Percentiles rank a stretch among this genome's conserved stretches.
These are phyloP conservation scores for Lomentospora prolificans DNA, from an alignment of 2,329 filamentous ascomycete genomes.

Conservation along the genomic window DNA sequence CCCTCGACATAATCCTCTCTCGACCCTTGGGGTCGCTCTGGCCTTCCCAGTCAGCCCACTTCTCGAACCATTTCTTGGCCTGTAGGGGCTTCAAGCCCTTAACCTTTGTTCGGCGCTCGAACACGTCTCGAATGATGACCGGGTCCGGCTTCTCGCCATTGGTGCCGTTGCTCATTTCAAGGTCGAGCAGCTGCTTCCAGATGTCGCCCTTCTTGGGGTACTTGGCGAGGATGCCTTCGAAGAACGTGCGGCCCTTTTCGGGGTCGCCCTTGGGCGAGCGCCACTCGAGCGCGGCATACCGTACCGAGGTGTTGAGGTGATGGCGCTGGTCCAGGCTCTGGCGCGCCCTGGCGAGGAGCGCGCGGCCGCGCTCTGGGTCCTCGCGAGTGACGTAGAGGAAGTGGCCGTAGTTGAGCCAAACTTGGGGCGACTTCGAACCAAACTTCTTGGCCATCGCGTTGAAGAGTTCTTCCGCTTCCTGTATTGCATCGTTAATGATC, in stretches of 20 bases:
- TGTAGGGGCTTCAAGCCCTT: constrained; percentile 70
- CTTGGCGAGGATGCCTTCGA: constrained; percentile 73
- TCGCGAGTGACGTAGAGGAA: constrained; percentile 72
- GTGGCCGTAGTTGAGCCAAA: constrained; percentile 92
- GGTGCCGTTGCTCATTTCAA: constrained; percentile 62
- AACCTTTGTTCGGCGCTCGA: constrained; percentile 64
- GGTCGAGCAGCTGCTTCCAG: constrained; percentile 84
- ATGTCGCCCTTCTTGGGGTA: constrained; percentile 86
- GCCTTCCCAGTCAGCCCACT: constrained; percentile 86
- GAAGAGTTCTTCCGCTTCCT: constrained; percentile 87
- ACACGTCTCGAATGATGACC: constrained; percentile 64
- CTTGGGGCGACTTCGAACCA: constrained; percentile 64
- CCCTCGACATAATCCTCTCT: constrained; percentile 57
- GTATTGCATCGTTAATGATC: constrained; percentile 20
- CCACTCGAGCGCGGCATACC: constrained; percentile 90
- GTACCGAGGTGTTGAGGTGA: constrained; percentile 61
- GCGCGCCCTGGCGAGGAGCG: constrained; percentile 70
- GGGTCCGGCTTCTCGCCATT: constrained; percentile 43
- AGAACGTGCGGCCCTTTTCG: constrained; percentile 89
- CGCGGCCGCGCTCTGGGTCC: constrained; percentile 63
- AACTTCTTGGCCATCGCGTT: constrained; percentile 82
- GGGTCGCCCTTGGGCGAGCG: constrained; percentile 70
- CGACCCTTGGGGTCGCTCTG: constrained; percentile 58
- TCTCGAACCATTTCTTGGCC: constrained; percentile 80
- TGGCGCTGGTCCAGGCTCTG: constrained; percentile 67